Evolutionary conservation across 2,329 filamentous ascomycete species (phyloP).

Genomic region (Colletotrichum endophyticum): DNA sequence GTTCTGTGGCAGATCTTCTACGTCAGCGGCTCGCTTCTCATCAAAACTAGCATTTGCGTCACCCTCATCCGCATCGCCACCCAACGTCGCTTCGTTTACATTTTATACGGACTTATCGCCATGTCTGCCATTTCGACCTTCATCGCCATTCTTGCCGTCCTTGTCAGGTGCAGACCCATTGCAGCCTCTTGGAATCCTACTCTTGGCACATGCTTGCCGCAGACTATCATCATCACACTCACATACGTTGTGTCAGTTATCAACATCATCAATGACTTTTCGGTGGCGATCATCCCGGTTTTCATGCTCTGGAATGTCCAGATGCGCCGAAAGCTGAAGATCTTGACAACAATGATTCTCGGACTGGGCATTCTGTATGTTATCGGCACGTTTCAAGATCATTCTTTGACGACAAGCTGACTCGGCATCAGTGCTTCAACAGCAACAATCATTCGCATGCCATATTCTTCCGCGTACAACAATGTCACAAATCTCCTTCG

Average conservation of each 20-base stretch:
- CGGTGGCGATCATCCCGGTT: constrained; percentile 26
- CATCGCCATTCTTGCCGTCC: not conserved
- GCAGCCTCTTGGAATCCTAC: constrained; percentile 27
- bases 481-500: too few relatives aligned
- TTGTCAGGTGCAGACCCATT: constrained; percentile 28
- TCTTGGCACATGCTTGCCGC: constrained; percentile 26
- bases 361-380: too few relatives aligned
- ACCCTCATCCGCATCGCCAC: constrained; percentile 30
- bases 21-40: not conserved
- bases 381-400: too few relatives aligned
- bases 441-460: too few relatives aligned
- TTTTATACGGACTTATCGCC: not conserved
- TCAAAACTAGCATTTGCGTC: constrained; percentile 31
- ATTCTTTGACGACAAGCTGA: too few relatives aligned
- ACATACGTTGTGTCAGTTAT: constrained; percentile 30
- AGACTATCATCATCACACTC: constrained; percentile 26
- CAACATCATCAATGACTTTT: constrained; percentile 34
- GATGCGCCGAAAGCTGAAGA: constrained; percentile 21
- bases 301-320: constrained; percentile 30
- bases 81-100: constrained; percentile 19
- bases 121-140: too few relatives aligned
- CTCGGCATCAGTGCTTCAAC: too few relatives aligned
- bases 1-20: not conserved
- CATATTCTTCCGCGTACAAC: too few relatives aligned
- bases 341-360: too few relatives aligned